Evolutionary conservation across 305 asterid species (phyloP), one percentile per base, ranked within the genome.

Genomic region (Fraxinus nigra): DNA sequence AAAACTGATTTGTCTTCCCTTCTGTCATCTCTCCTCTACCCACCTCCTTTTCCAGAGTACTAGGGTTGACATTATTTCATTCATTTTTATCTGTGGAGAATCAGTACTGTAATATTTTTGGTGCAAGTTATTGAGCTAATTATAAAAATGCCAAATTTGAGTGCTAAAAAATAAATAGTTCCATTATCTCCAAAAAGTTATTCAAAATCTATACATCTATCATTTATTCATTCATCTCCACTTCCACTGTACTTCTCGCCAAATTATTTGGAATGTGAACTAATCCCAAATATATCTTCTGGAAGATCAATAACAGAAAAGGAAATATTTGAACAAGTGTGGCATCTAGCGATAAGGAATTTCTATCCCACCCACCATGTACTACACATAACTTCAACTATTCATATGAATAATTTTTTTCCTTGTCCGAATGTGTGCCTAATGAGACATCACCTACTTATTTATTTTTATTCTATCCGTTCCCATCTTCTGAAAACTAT

Each of bases 11-110:
- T n/a, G 40, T 33, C 72, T 76, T 46, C 56, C 67, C 51, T 40
- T 77, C 75, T 63, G 33, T 74, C 32, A 83, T 61, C 74, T 70
- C 61, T 28, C 16, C n/a, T 67, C 74, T 33, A 67, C 74, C 74
- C 74, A 28, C 74, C 38, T 9, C 74, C 38, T 10, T 14, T 30
- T 30, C 37, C 2, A 14, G 75, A 28, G 75, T 28, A 30, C 75
- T 5, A 13, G 20, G 1, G 20, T 30, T 4, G 9, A 28, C 40
- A 67, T 67, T 9, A 7, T 18, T 22, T 67, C 22, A 30, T 67
- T 4, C 35, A 28, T 8, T 63, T 67, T 26, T 22, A 30, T 69
- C 8, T 69, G 37, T 26, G 35, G 38, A 69, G 33, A 63, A 11
- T 54, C 26, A n/a, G 65, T 54, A 54, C 65, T n/a, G 26, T 22